Evolutionary conservation across 257 asterid species (phyloP).

Genomic region (Penstemon davidsonii): DNA sequence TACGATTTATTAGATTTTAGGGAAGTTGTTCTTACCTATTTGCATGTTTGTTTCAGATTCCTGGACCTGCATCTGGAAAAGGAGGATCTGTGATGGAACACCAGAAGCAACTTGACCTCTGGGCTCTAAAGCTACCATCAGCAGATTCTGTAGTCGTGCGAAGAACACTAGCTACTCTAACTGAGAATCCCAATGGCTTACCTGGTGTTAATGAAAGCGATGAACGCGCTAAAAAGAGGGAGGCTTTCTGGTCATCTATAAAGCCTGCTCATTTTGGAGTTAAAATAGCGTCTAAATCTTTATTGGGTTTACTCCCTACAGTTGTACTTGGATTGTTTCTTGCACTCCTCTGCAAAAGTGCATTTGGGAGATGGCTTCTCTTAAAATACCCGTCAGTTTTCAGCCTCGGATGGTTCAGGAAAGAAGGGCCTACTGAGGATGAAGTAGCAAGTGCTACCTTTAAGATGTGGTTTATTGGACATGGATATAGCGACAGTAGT

Average conservation of each 20-base stretch:
- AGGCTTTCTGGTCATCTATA: conserved; percentile 66
- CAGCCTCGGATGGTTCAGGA: conserved; percentile 64
- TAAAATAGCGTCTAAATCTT: conserved; percentile 60
- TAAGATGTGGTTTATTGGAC: conserved; percentile 92
- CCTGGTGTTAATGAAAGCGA: conserved; percentile 60
- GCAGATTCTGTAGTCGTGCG: conserved; percentile 80
- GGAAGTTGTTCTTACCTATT: not conserved
- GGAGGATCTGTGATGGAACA: conserved; percentile 54
- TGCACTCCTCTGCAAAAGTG: conserved; percentile 48
- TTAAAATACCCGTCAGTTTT: conserved; percentile 61
- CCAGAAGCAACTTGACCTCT: conserved; percentile 61
- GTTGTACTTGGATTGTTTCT: conserved; percentile 57
- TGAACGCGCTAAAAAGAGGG: conserved; percentile 50
- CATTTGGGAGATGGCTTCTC: conserved; percentile 70
- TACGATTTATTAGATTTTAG: not conserved
- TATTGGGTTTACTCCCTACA: conserved; percentile 50
- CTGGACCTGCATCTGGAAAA: conserved; percentile 68
- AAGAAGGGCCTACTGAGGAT: conserved; percentile 84
- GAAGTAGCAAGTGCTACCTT: conserved; percentile 75
- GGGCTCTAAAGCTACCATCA: conserved; percentile 82
- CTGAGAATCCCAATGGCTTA: conserved; percentile 64
- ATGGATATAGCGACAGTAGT: conserved; percentile 58
- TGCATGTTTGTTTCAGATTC: conserved; percentile 53
- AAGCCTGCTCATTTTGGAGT: conserved; percentile 84
- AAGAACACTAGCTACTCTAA: conserved; percentile 55